These are phyloP conservation scores for Tetrapisispora pingtungensis DNA, from an alignment of 805 yeast genomes.

Conservation along the genomic window DNA sequence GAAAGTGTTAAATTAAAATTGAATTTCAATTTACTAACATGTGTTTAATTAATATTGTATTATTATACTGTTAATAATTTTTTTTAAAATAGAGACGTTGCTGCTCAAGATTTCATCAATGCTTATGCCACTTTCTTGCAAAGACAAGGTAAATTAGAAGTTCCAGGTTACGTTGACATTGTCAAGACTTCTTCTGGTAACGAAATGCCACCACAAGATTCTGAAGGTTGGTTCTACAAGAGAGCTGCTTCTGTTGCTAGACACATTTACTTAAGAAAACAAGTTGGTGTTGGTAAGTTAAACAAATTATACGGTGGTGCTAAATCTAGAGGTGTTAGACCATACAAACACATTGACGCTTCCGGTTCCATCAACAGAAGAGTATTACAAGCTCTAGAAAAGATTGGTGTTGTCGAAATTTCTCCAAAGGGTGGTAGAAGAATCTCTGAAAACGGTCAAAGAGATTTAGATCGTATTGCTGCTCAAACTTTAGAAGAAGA, in stretches of 20 bases:
- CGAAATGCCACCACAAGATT: constrained; percentile 99
- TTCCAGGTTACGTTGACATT: constrained; percentile 99
- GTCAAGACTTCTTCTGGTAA: constrained; percentile 99
- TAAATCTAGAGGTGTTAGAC: constrained; percentile 97
- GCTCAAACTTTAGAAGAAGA: constrained; percentile 95
- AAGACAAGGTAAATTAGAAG: constrained; percentile 99
- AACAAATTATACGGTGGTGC: constrained; percentile 99
- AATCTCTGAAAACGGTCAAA: constrained; percentile 98
- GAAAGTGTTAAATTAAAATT: too few species aligned
- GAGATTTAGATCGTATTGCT: constrained; percentile 99
- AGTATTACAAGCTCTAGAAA: constrained; percentile 95
- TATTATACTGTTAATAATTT: constrained; percentile 5
- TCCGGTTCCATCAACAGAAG: constrained; percentile 99
- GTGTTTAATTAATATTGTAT: constrained; percentile 14
- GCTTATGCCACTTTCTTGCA: constrained; percentile 99
- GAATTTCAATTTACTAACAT: constrained; percentile 10
- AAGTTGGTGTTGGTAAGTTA: constrained; percentile 98
- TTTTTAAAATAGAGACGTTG: constrained; percentile 82
- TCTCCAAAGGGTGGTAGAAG: constrained; percentile 99
- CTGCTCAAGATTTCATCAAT: constrained; percentile 99
- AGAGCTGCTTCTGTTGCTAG: constrained; percentile 99
- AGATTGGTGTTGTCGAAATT: constrained; percentile 93
- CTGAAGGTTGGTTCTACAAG: constrained; percentile 99
- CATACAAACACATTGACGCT: constrained; percentile 97
- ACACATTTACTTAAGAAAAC: constrained; percentile 99